phyloP scores from a whole-genome alignment of 768 basidiomycete species.

The Lactifluus volemus region DNA sequence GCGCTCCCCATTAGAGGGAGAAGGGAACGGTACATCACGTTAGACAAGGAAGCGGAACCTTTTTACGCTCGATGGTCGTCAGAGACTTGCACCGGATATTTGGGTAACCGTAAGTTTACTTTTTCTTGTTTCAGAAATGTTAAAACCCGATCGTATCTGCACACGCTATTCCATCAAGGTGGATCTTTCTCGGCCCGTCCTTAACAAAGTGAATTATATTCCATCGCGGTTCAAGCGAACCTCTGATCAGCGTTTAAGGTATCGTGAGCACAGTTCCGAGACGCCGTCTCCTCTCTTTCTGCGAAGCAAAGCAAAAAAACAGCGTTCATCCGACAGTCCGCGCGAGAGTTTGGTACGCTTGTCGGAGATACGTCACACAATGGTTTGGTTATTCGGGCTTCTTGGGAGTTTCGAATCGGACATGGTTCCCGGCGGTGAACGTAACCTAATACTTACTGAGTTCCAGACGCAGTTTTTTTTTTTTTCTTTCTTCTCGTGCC shows the following conservation, averaged over 20 bases:
- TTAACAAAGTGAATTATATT: background rate
- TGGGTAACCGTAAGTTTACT: constrained; percentile 8
- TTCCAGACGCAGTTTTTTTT: no score
- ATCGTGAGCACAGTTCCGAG: constrained; percentile 7
- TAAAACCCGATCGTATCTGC: constrained; percentile 13
- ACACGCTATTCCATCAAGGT: background rate
- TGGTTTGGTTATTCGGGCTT: background rate
- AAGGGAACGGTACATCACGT: background rate
- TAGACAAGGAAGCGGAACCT: background rate
- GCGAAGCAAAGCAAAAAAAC: background rate
- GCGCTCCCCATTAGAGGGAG: background rate
- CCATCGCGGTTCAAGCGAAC: constrained; percentile 1
- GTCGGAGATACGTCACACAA: constrained; percentile 3
- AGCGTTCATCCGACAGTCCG: background rate
- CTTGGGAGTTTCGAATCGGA: background rate
- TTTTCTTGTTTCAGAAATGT: constrained; percentile 7
- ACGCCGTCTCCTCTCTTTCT: constrained; percentile 15
- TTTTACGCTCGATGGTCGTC: background rate
- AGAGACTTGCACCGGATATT: constrained; percentile 1
- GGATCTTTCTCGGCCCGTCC: constrained; percentile 15
- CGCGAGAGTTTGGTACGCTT: background rate
- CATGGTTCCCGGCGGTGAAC: background rate
- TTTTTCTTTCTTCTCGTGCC: no score
- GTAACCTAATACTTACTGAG: no score
- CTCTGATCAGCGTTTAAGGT: constrained; percentile 18